phyloP scores from a whole-genome alignment of 176 grass and related monocot genomes.

The Triticum monococcum region DNA sequence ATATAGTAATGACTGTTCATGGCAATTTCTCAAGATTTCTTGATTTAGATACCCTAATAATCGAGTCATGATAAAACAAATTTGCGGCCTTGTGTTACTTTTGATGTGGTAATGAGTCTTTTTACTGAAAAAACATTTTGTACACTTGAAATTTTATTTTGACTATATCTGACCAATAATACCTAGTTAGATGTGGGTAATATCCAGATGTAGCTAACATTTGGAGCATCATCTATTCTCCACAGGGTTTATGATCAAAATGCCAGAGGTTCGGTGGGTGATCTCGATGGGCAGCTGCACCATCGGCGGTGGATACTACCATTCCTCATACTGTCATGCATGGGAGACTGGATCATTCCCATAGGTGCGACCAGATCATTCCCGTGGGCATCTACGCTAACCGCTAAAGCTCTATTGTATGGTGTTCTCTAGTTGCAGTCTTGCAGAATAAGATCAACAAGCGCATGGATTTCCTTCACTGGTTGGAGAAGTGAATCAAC shows the following conservation, averaged over 20 bases:
- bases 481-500: conserved; percentile 63
- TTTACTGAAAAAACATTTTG: neutral
- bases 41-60: neutral
- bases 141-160: too few relatives aligned
- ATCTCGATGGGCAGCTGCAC: conserved; percentile 90
- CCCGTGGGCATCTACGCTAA: conserved; percentile 79
- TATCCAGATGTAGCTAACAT: too few relatives aligned
- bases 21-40: neutral
- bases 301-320: conserved; percentile 84
- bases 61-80: neutral
- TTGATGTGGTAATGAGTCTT: neutral
- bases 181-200: neutral
- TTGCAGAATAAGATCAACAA: conserved; percentile 86
- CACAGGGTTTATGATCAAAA: neutral
- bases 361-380: conserved; percentile 74
- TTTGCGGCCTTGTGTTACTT: neutral
- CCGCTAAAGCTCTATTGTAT: conserved; percentile 68
- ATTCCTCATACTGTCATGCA: conserved; percentile 76
- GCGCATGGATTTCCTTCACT: conserved; percentile 78
- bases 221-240: too few relatives aligned
- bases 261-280: conserved; percentile 83
- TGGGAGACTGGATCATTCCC: too few relatives aligned
- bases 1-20: too few relatives aligned
- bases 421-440: conserved; percentile 52
- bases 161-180: neutral